These are phyloP conservation scores for Mycena sanguinolenta DNA, from an alignment of 768 basidiomycete genomes.

Conservation along the genomic window DNA sequence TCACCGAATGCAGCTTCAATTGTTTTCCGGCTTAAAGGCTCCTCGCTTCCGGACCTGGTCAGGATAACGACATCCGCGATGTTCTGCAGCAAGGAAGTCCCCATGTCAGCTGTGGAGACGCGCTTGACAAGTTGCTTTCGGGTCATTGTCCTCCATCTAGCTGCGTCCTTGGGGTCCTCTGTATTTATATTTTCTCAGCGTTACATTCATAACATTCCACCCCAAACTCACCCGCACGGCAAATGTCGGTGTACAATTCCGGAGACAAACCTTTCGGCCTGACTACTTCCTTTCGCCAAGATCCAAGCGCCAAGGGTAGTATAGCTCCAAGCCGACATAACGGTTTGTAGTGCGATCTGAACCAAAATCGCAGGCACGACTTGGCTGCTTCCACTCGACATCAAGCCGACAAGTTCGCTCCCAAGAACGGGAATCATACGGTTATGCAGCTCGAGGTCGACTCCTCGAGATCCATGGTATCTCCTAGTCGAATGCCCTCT, in stretches of 20 bases:
- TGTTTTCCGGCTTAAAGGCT: neutral
- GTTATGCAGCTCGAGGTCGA: neutral
- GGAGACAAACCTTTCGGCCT: neutral
- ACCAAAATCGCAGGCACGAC: neutral
- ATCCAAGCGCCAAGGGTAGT: neutral
- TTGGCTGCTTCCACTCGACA: neutral
- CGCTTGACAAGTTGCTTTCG: constrained; percentile 20
- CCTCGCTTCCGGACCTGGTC: neutral
- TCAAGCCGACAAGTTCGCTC: constrained; percentile 3
- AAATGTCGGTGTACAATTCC: constrained; percentile 14
- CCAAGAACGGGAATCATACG: constrained; percentile 7
- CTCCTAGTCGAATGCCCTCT: neutral
- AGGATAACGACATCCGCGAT: constrained; percentile 9
- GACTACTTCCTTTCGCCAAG: neutral
- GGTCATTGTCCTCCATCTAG: constrained; percentile 36
- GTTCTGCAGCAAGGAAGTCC: neutral
- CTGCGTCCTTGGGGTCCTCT: constrained; percentile 17
- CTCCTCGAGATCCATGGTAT: neutral
- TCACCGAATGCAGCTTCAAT: constrained; percentile 14
- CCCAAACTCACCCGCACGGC: constrained; percentile 8
- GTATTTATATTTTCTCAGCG: neutral
- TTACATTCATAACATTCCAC: neutral
- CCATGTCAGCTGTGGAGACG: neutral
- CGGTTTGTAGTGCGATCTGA: constrained; percentile 19
- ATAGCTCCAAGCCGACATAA: constrained; percentile 6